Conservation (phyloP, 306 rosid species). For the Trifolium repens region DNA sequence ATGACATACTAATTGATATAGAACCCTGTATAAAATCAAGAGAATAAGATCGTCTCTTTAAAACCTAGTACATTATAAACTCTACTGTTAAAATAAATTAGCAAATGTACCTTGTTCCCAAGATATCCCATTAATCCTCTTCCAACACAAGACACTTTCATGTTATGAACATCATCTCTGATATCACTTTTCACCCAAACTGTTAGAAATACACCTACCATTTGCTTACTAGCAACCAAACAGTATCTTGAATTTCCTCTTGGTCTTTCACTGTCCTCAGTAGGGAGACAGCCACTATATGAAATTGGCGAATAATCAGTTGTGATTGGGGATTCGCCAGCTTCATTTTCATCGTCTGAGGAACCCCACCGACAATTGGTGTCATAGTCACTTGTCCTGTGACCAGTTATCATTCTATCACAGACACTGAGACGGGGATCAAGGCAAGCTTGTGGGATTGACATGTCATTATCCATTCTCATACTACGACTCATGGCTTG, state of each 20-base stretch:
- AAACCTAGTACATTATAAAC: constrained; percentile 10
- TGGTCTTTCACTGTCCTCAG: constrained; percentile 80
- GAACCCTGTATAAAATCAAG: constrained; percentile 85
- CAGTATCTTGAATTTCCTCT: constrained; percentile 79
- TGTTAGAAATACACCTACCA: constrained; percentile 93
- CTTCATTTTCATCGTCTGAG: constrained; percentile 77
- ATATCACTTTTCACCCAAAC: constrained; percentile 89
- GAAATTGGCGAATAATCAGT: constrained; percentile 74
- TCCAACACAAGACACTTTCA: constrained; percentile 98
- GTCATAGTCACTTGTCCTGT: constrained; percentile 82
- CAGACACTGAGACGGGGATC: constrained; percentile 87
- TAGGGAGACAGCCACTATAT: constrained; percentile 55
- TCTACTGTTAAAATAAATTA: constrained; percentile 26
- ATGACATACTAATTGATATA: constrained; percentile 92
- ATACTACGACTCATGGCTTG: constrained; percentile 94
- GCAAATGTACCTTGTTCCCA: constrained; percentile 85
- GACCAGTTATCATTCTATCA: constrained; percentile 75
- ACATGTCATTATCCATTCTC: constrained; percentile 89
- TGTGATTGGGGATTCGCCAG: constrained; percentile 66
- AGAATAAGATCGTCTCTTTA: constrained; percentile 37
- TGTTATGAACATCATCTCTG: constrained; percentile 71
- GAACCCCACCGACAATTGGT: constrained; percentile 77
- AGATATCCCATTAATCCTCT: constrained; percentile 99
- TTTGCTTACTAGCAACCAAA: constrained; percentile 95
- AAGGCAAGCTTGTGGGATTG: constrained; percentile 65